Conservation (phyloP, 768 basidiomycete species). For the Leccinum disarticulatum region DNA sequence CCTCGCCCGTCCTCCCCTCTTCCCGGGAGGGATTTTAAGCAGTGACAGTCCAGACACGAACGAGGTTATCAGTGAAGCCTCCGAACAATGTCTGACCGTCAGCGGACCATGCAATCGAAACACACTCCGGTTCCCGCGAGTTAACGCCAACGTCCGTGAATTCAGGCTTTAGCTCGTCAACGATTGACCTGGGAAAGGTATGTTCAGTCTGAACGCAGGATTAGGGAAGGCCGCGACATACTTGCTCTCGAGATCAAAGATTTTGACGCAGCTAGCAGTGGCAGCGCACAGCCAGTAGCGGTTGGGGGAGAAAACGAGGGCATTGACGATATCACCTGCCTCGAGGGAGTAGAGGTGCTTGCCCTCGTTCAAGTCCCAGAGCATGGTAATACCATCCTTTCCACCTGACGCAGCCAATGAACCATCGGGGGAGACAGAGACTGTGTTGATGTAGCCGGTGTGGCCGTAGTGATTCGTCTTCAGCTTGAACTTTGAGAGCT, state of each 20-base stretch:
- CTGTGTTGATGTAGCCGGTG: conserved; percentile 98
- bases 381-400: conserved; percentile 99
- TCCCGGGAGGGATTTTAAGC: conserved; percentile 35
- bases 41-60: conserved; percentile 89
- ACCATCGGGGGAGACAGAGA: conserved; percentile 98
- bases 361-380: conserved; percentile 99
- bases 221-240: conserved; percentile 41
- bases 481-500: conserved; percentile 99
- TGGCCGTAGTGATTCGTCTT: conserved; percentile 99
- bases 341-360: conserved; percentile 99
- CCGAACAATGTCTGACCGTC: conserved; percentile 97
- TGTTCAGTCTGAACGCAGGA: conserved; percentile 3
- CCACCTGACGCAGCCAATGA: conserved; percentile 98
- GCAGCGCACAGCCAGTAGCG: conserved; percentile 99
- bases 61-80: conserved; percentile 93
- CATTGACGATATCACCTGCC: conserved; percentile 97
- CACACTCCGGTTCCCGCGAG: conserved; percentile 83
- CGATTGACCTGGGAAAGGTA: conserved; percentile 69
- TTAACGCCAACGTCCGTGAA: conserved; percentile 75
- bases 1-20: conserved; percentile 18
- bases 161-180: conserved; percentile 97
- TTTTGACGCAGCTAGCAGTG: conserved; percentile 95
- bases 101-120: conserved; percentile 97
- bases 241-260: conserved; percentile 99
- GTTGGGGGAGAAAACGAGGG: conserved; percentile 99